Conservation (phyloP, 805 yeast genomes). For the Groenewaldozyma salmanticensis region DNA sequence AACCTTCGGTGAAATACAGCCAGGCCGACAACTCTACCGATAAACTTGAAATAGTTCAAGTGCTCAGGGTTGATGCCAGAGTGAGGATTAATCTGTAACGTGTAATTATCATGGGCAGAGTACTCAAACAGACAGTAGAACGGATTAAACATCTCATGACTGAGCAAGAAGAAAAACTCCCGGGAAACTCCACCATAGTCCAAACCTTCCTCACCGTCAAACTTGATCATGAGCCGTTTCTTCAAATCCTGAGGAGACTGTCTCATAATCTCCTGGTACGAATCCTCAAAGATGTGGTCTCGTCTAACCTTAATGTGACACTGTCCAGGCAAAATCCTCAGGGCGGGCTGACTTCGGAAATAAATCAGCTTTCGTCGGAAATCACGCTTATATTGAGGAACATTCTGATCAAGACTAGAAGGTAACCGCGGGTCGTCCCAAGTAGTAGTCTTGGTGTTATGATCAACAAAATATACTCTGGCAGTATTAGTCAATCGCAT, state of each 20-base stretch:
- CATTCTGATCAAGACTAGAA: slow-evolving; percentile 93
- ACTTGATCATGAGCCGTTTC: slow-evolving; percentile 94
- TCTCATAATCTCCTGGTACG: slow-evolving; percentile 97
- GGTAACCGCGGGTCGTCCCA: slow-evolving; percentile 99
- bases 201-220: slow-evolving; percentile 98
- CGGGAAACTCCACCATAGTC: slow-evolving; percentile 99
- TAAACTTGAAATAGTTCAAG: slow-evolving; percentile 92
- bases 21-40: slow-evolving; percentile 95
- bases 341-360: slow-evolving; percentile 96
- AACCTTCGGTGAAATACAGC: slow-evolving; percentile 98
- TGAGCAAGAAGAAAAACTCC: slow-evolving; percentile 90
- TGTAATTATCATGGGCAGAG: slow-evolving; percentile 96
- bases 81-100: slow-evolving; percentile 95
- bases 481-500: slow-evolving; percentile 99
- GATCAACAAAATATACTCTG: slow-evolving; percentile 96
- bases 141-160: slow-evolving; percentile 98
- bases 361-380: slow-evolving; percentile 95
- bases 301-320: slow-evolving; percentile 97
- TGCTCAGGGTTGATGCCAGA: slow-evolving; percentile 97
- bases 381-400: slow-evolving; percentile 98
- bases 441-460: slow-evolving; percentile 96
- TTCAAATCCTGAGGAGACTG: slow-evolving; percentile 97
- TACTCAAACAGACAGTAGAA: slow-evolving; percentile 95
- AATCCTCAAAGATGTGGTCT: slow-evolving; percentile 92
- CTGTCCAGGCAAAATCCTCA: slow-evolving; percentile 95